These are phyloP conservation scores for Xylaria castorea DNA, from an alignment of 495 filamentous ascomycete species.

Conservation along the genomic window DNA sequence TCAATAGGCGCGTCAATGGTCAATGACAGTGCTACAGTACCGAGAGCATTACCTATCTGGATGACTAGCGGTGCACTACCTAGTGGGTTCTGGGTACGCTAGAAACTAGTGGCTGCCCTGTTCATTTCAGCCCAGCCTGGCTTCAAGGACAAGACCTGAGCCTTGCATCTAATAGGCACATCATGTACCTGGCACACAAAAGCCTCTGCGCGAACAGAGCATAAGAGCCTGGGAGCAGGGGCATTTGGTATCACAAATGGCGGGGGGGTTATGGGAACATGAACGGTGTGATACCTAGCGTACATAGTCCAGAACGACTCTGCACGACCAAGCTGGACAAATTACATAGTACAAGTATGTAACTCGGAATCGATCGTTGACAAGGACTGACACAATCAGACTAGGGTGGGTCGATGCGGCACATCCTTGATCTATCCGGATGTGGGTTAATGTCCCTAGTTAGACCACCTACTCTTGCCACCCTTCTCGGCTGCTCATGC, in stretches of 20 bases:
- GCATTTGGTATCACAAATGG: conserved; percentile 14
- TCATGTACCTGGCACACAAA: background rate
- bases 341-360: background rate
- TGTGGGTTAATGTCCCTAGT: conserved; percentile 7
- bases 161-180: background rate
- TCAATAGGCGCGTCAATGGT: background rate
- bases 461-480: background rate
- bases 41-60: background rate
- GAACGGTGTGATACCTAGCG: background rate
- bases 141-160: background rate
- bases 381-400: conserved; percentile 5
- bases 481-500: too few relatives aligned
- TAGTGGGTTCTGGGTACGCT: background rate
- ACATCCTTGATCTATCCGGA: conserved; percentile 19
- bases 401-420: conserved; percentile 21
- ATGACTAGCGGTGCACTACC: background rate
- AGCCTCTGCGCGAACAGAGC: background rate
- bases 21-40: background rate
- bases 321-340: background rate
- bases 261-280: conserved; percentile 6
- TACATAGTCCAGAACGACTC: background rate
- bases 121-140: conserved; percentile 8
- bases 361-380: conserved; percentile 18
- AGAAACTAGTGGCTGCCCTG: conserved; percentile 11
- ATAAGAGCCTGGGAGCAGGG: background rate